phyloP scores from a whole-genome alignment of 2,329 filamentous ascomycete genomes.

The Coleophoma crateriformis region DNA sequence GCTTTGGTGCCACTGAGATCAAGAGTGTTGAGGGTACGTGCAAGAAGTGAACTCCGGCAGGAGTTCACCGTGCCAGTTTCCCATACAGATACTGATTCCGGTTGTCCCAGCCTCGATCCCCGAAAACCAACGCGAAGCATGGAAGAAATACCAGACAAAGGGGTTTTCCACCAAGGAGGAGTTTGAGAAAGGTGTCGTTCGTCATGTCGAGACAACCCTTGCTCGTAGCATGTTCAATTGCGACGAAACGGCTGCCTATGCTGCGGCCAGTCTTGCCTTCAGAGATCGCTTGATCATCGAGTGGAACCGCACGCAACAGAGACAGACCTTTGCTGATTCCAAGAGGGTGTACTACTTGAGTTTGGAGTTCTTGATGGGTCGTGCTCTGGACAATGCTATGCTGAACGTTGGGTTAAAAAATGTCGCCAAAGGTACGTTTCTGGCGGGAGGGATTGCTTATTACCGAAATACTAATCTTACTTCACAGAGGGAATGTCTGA shows the following conservation, averaged over 20 bases:
- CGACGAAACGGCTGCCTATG: slow-evolving; percentile 88
- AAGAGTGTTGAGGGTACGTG: slow-evolving; percentile 80
- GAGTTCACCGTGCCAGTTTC: no score
- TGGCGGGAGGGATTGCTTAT: neutral
- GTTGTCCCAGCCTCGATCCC: slow-evolving; percentile 64
- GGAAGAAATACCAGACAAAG: slow-evolving; percentile 56
- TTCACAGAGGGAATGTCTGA: slow-evolving; percentile 71
- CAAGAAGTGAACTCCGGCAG: neutral
- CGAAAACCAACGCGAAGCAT: slow-evolving; percentile 79
- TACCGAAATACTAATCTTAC: slow-evolving; percentile 4
- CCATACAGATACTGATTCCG: no score
- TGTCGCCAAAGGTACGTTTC: slow-evolving; percentile 63
- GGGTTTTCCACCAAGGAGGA: slow-evolving; percentile 76
- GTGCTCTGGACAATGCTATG: slow-evolving; percentile 97
- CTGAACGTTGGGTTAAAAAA: slow-evolving; percentile 89
- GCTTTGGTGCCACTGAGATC: slow-evolving; percentile 86
- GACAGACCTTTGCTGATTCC: slow-evolving; percentile 81
- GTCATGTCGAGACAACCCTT: slow-evolving; percentile 93
- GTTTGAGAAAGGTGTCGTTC: slow-evolving; percentile 82
- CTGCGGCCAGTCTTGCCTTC: slow-evolving; percentile 85
- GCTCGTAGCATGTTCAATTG: slow-evolving; percentile 98
- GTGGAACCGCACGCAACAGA: slow-evolving; percentile 98
- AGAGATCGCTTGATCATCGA: slow-evolving; percentile 88
- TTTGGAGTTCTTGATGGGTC: slow-evolving; percentile 95
- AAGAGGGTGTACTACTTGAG: slow-evolving; percentile 98